Conservation (phyloP, 495 filamentous ascomycete species). For the Aspergillus heteromorphus region DNA sequence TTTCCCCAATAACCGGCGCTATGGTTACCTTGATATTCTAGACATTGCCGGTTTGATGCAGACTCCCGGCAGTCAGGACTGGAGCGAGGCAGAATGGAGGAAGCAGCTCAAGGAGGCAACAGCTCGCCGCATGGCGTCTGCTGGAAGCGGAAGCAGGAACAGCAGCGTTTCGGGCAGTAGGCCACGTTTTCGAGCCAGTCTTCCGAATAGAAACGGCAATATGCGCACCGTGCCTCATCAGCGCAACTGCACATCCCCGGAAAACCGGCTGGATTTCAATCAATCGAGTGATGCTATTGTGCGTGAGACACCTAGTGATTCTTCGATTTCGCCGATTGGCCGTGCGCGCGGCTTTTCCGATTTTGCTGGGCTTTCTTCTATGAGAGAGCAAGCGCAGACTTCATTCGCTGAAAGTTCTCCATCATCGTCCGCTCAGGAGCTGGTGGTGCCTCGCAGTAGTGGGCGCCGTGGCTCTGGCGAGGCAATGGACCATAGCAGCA, state of each 20-base stretch:
- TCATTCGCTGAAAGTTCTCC: constrained; percentile 30
- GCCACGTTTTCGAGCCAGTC: constrained; percentile 61
- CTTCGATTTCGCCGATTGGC: constrained; percentile 35
- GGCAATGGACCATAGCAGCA: constrained; percentile 50
- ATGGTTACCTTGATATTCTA: constrained; percentile 84
- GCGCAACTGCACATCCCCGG: constrained; percentile 44
- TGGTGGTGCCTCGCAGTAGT: constrained; percentile 27
- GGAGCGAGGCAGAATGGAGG: constrained; percentile 89
- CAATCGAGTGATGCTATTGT: constrained; percentile 36
- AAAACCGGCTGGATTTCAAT: constrained; percentile 39
- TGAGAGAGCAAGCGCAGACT: constrained; percentile 15
- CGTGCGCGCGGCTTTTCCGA: constrained; percentile 56
- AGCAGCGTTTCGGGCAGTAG: constrained; percentile 58
- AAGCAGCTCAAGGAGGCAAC: constrained; percentile 85
- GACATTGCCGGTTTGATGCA: constrained; percentile 78
- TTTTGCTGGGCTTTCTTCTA: constrained; percentile 27
- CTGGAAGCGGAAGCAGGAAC: constrained; percentile 41
- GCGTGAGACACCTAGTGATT: constrained; percentile 22
- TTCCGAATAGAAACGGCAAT: constrained; percentile 45
- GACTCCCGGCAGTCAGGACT: constrained; percentile 67
- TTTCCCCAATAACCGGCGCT: constrained; percentile 81
- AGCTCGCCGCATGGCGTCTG: constrained; percentile 62
- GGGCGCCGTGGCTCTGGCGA: constrained; percentile 17
- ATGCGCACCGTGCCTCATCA: constrained; percentile 32
- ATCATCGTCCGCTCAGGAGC: constrained; percentile 37